phyloP scores from a whole-genome alignment of 768 basidiomycete species.

The Gelatoporia subvermispora region DNA sequence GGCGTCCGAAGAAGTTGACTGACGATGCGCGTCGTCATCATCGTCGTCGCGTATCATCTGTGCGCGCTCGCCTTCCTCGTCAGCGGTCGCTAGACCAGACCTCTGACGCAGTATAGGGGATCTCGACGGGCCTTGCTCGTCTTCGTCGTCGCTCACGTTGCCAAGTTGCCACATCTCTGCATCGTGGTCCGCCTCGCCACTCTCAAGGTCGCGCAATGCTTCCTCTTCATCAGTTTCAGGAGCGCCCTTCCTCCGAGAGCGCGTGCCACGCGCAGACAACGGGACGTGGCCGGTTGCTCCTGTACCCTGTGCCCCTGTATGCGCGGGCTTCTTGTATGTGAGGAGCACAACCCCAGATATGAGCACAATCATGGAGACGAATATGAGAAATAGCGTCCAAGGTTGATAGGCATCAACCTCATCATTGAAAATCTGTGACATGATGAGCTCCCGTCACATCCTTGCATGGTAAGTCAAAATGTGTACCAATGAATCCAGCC shows the following conservation, averaged over 20 bases:
- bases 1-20: constrained; percentile 34
- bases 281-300: constrained; percentile 26
- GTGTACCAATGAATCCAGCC: constrained; percentile 51
- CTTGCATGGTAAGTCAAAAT: neutral
- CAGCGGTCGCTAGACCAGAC: neutral
- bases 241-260: constrained; percentile 22
- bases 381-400: constrained; percentile 88
- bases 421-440: constrained; percentile 66
- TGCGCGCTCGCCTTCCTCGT: constrained; percentile 18
- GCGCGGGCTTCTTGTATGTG: constrained; percentile 79
- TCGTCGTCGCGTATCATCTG: constrained; percentile 18
- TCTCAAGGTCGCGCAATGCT: constrained; percentile 24
- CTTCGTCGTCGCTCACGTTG: constrained; percentile 66
- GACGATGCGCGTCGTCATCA: constrained; percentile 28
- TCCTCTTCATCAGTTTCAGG: constrained; percentile 36
- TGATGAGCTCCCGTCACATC: neutral
- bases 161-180: constrained; percentile 66
- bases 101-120: constrained; percentile 16
- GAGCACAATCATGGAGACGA: constrained; percentile 79
- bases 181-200: constrained; percentile 38
- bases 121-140: constrained; percentile 39
- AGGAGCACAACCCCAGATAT: constrained; percentile 90
- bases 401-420: constrained; percentile 80
- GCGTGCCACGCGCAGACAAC: constrained; percentile 20
- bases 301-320: constrained; percentile 19